phyloP scores from a whole-genome alignment of 139 green algal species.

The Chlamydomonas eustigma region DNA sequence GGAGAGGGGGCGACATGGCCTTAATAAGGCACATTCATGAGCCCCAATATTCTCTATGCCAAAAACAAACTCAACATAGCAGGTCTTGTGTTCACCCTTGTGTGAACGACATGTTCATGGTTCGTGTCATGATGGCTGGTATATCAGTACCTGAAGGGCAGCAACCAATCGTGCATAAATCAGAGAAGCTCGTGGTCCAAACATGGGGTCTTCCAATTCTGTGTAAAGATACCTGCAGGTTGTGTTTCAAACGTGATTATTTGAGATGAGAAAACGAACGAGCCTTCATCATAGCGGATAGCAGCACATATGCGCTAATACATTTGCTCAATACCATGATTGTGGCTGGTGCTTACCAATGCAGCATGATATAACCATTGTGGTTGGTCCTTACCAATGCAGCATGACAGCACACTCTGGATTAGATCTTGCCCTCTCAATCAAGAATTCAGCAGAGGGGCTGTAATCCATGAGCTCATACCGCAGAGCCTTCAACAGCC shows the following conservation, averaged over 20 bases:
- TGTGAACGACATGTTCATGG: no score
- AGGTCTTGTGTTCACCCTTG: no score
- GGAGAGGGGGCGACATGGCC: no score
- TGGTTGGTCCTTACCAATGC: constrained; percentile 60
- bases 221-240: constrained; percentile 90
- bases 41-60: no score
- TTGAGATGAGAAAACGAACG: no score
- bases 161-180: constrained; percentile 9
- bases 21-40: no score
- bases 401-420: constrained; percentile 71
- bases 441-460: constrained; percentile 70
- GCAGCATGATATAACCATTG: constrained; percentile 34
- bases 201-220: constrained; percentile 70
- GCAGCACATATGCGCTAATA: no score
- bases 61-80: no score
- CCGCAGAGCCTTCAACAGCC: constrained; percentile 89
- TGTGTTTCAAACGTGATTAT: no score
- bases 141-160: constrained; percentile 16
- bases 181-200: constrained; percentile 50
- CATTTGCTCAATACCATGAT: neutral
- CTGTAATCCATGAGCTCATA: constrained; percentile 73
- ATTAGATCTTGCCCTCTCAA: constrained; percentile 52
- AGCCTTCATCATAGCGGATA: no score
- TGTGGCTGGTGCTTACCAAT: constrained; percentile 55
- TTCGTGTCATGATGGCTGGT: no score